Conservation (phyloP, 306 rosid species). For the Trichosanthes truncata region DNA sequence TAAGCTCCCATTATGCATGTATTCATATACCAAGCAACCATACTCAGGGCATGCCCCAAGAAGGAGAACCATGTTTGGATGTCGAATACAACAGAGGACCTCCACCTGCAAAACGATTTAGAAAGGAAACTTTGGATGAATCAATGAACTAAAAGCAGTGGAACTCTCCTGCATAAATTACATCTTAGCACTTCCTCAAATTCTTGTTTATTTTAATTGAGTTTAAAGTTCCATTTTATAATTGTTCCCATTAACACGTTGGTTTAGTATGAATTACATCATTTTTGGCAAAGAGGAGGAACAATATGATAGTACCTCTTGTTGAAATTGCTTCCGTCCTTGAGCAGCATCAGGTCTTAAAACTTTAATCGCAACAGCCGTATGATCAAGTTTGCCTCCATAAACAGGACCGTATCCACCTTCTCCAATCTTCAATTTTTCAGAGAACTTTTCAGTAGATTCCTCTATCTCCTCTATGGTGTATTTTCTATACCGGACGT, state of each 20-base stretch:
- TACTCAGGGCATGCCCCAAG: conserved; percentile 93
- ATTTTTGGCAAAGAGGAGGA: not conserved
- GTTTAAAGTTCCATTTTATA: not conserved
- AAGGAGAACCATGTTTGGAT: conserved; percentile 96
- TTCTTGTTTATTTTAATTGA: not conserved
- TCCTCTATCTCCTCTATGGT: conserved; percentile 66
- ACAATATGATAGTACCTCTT: conserved; percentile 46
- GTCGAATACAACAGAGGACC: conserved; percentile 72
- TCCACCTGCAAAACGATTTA: conserved; percentile 44
- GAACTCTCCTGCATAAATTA: not conserved
- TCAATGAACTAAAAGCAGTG: not conserved
- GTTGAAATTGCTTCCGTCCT: conserved; percentile 85
- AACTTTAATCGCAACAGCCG: conserved; percentile 84
- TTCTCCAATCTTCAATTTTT: conserved; percentile 61
- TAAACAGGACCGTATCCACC: conserved; percentile 98
- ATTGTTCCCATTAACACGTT: not conserved
- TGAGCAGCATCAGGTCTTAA: conserved; percentile 84
- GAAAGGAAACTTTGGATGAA: conserved; percentile 1
- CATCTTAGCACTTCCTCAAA: not conserved
- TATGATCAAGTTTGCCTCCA: conserved; percentile 79
- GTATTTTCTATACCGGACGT: conserved; percentile 64
- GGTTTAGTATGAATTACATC: not conserved
- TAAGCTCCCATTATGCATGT: conserved; percentile 81
- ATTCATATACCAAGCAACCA: conserved; percentile 91
- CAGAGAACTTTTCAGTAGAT: conserved; percentile 53